Evolutionary conservation across 2,329 filamentous ascomycete genomes (phyloP), one percentile per base, ranked within the genome.

Genomic region (Penicillium olsonii): DNA sequence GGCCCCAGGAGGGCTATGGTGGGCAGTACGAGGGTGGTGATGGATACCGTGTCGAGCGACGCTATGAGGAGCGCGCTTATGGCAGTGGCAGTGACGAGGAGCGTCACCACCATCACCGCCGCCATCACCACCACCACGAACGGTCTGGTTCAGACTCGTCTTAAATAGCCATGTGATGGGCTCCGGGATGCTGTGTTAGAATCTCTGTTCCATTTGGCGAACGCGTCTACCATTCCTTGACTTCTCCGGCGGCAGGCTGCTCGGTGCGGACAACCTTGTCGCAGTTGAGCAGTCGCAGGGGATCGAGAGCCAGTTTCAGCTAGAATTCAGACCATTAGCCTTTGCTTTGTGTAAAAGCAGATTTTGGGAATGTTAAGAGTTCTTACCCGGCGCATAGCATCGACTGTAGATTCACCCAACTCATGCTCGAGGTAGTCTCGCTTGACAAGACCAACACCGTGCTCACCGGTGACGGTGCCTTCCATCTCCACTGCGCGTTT

Each of bases 381-480:
- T 72, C 78, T 72, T 67, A 82, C 79, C 68, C 78, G 80, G 59
- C 84, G 76, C 85, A 87, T 87, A 31, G 83, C 70, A 68, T 84
- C 81, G 20, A 87, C 81, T 2, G 84, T 83, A 17, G 71, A 69
- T 52, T 78, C 69, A 0, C 84, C 84, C 42, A 87, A 63, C 63
- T 88, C 85, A 63, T 87, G 81, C 38, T 75, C 69, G 17, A 84
- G 68, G 62, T 84, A 84, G 59, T 87, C 85, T 50, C 85, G 77
- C 68, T 88, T 88, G 29, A 87, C 82, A 8, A 88, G 73, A 2
- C 86, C 86, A 41, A 88, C 83, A 17, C 85, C 86, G 65, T 88
- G 86, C 64, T 88, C 86, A 19, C 85, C 86, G 9, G 85, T 87
- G 1, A 87, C 85, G 0, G 86, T 89, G 20, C 86, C 86, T 60